These are phyloP conservation scores for Noccaea caerulescens DNA, from an alignment of 345 rosid genomes.

Conservation along the genomic window DNA sequence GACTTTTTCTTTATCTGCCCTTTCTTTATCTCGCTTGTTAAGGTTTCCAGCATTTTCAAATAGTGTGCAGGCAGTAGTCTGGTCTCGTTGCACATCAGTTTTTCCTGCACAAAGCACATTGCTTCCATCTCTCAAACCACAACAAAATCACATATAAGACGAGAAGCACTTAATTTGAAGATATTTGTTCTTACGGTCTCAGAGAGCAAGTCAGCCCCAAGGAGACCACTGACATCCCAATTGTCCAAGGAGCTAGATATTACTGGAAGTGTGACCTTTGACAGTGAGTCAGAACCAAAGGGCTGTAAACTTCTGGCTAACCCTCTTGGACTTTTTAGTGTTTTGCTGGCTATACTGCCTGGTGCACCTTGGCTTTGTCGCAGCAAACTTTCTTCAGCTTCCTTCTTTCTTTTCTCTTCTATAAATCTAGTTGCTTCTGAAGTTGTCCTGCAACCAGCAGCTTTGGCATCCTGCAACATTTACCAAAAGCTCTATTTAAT, in stretches of 20 bases:
- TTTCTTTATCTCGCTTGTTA: conserved; percentile 65
- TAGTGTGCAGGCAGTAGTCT: conserved; percentile 85
- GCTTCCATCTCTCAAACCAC: conserved; percentile 14
- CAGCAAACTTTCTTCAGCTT: conserved; percentile 60
- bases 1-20: conserved; percentile 71
- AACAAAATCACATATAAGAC: conserved; percentile 12
- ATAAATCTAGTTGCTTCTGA: conserved; percentile 66
- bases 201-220: conserved; percentile 74
- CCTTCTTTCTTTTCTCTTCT: conserved; percentile 72
- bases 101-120: conserved; percentile 61
- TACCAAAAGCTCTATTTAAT: conserved; percentile 13
- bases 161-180: neutral
- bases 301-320: conserved; percentile 52
- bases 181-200: conserved; percentile 58
- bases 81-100: conserved; percentile 64
- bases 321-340: conserved; percentile 58
- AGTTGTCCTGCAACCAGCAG: conserved; percentile 70
- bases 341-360: conserved; percentile 65
- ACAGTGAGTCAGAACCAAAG: conserved; percentile 48
- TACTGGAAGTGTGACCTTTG: conserved; percentile 41
- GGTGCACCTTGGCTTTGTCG: conserved; percentile 57
- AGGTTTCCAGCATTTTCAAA: conserved; percentile 70
- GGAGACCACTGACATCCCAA: conserved; percentile 78
- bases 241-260: conserved; percentile 52
- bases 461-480: conserved; percentile 77